These are phyloP conservation scores for Schizopora paradoxa DNA, from an alignment of 1,284 basidiomycete genomes.

Conservation along the genomic window DNA sequence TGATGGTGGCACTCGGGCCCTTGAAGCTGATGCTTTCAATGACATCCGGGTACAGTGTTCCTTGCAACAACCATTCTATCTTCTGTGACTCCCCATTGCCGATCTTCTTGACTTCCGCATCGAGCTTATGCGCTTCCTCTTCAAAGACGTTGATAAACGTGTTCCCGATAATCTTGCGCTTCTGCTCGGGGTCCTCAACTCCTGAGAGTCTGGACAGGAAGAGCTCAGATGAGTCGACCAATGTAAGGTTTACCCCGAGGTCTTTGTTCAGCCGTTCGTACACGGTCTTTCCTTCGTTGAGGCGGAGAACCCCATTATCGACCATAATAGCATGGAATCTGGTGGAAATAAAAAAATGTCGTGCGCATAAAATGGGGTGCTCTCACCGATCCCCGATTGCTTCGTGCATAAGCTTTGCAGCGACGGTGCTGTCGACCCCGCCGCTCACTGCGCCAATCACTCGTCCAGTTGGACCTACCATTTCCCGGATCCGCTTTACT, in stretches of 20 bases:
- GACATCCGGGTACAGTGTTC: slow-evolving; percentile 99
- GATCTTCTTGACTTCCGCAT: slow-evolving; percentile 63
- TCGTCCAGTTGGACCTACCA: slow-evolving; percentile 91
- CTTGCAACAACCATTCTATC: slow-evolving; percentile 96
- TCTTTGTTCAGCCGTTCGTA: slow-evolving; percentile 91
- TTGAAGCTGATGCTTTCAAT: slow-evolving; percentile 99
- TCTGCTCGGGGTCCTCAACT: slow-evolving; percentile 94
- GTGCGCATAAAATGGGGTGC: slow-evolving; percentile 1
- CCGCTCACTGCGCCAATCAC: slow-evolving; percentile 98
- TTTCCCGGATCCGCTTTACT: slow-evolving; percentile 89
- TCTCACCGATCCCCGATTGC: slow-evolving; percentile 91
- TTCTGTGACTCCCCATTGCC: slow-evolving; percentile 76
- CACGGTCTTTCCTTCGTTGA: slow-evolving; percentile 92
- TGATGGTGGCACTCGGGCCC: slow-evolving; percentile 98
- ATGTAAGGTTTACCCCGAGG: slow-evolving; percentile 94
- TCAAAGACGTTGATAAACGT: slow-evolving; percentile 99
- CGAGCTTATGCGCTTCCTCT: slow-evolving; percentile 86
- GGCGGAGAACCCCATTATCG: slow-evolving; percentile 94
- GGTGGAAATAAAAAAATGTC: neutral
- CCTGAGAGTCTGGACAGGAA: slow-evolving; percentile 89
- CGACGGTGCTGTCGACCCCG: slow-evolving; percentile 97
- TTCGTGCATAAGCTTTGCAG: slow-evolving; percentile 99
- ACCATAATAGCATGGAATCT: slow-evolving; percentile 99
- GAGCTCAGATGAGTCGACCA: slow-evolving; percentile 91
- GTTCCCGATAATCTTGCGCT: slow-evolving; percentile 98